Percentiles rank a stretch among this genome's conserved stretches.
These are phyloP conservation scores for Apocynum venetum DNA, from an alignment of 257 asterid genomes.

Conservation along the genomic window DNA sequence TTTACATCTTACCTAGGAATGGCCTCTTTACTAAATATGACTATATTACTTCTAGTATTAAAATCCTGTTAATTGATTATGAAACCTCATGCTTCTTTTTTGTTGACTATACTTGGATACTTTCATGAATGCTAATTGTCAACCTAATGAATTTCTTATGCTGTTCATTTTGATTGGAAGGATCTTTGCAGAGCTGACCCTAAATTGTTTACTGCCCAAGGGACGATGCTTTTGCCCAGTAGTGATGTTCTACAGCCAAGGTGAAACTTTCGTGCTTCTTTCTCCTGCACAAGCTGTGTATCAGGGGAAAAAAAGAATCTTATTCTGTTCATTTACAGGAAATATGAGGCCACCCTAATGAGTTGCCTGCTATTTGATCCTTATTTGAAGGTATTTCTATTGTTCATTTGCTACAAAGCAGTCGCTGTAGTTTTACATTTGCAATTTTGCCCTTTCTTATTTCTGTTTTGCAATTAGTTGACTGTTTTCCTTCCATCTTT, in stretches of 20 bases:
- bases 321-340: slow-evolving; percentile 44
- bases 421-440: background rate
- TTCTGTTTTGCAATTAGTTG: slow-evolving; percentile 6
- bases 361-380: slow-evolving; percentile 95
- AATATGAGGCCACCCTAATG: slow-evolving; percentile 68
- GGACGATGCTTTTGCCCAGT: slow-evolving; percentile 88
- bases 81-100: background rate
- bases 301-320: background rate
- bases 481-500: background rate
- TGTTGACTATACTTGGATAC: background rate
- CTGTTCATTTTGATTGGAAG: slow-evolving; percentile 41
- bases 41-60: background rate
- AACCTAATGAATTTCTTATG: background rate
- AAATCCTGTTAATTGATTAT: background rate
- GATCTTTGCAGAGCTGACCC: slow-evolving; percentile 95
- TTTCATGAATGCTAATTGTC: background rate
- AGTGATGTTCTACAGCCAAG: slow-evolving; percentile 80
- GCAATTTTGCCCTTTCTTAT: background rate
- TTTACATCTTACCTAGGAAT: background rate
- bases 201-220: slow-evolving; percentile 70
- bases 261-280: slow-evolving; percentile 37
- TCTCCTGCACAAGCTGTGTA: slow-evolving; percentile 15
- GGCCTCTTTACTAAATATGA: background rate
- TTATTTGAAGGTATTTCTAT: slow-evolving; percentile 52
- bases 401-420: slow-evolving; percentile 11